Evolutionary conservation across 805 yeast species (phyloP).

Genomic region (Metschnikowia lochheadii): DNA sequence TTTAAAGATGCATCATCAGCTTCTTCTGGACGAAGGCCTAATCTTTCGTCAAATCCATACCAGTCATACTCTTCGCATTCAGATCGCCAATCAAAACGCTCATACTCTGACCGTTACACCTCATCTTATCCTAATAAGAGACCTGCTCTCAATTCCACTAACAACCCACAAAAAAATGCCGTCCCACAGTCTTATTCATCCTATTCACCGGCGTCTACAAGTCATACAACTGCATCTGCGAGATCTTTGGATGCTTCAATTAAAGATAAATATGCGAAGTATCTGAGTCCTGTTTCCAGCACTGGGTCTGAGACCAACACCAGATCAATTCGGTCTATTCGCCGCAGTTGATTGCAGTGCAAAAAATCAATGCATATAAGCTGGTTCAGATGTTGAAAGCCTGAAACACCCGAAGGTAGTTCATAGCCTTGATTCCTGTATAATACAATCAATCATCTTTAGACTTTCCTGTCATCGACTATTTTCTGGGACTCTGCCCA

Average conservation of each 20-base stretch:
- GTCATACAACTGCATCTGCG: constrained; percentile 2
- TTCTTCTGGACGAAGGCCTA: constrained; percentile 24
- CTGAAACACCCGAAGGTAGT: no score
- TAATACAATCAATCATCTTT: not conserved
- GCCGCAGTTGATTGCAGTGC: constrained; percentile 2
- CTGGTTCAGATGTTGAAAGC: not conserved
- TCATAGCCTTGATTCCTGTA: not conserved
- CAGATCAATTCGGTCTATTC: constrained; percentile 16
- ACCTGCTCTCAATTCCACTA: constrained; percentile 4
- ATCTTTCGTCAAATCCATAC: constrained; percentile 17
- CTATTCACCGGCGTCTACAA: not conserved
- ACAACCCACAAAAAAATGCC: not conserved
- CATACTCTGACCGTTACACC: constrained; percentile 10
- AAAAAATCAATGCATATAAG: not conserved
- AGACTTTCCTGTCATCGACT: constrained; percentile 7
- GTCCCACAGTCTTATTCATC: not conserved
- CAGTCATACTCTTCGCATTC: constrained; percentile 6
- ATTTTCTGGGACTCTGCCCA: constrained; percentile 21
- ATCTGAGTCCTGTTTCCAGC: constrained; percentile 10
- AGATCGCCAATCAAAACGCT: constrained; percentile 9
- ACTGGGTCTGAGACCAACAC: not conserved
- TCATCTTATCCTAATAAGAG: constrained; percentile 9
- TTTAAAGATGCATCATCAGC: constrained; percentile 33
- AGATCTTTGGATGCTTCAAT: constrained; percentile 16
- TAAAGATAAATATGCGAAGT: constrained; percentile 24